These are phyloP conservation scores for Fusarium tanahbumbuense DNA, from an alignment of 2,329 filamentous ascomycete genomes.

Conservation along the genomic window DNA sequence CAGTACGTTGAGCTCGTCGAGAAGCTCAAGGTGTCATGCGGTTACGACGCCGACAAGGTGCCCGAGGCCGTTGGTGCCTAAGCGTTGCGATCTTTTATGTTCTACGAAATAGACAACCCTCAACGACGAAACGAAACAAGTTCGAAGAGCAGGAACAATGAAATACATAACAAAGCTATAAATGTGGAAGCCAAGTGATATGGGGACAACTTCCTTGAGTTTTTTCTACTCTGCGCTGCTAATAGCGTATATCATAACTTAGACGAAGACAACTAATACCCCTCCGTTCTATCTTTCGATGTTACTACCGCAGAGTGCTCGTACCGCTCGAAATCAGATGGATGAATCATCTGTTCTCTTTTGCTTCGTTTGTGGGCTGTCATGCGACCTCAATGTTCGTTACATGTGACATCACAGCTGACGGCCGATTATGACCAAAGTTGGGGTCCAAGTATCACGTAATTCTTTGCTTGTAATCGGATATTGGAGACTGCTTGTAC, in stretches of 20 bases:
- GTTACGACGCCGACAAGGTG: conserved; percentile 72
- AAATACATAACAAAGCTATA: conserved; percentile 19
- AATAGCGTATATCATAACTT: conserved; percentile 18
- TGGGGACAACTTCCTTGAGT: conserved; percentile 7
- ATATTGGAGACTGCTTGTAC: neutral
- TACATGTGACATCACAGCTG: conserved; percentile 20
- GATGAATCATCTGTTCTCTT: neutral
- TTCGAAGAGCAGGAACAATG: conserved; percentile 27
- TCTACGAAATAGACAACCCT: conserved; percentile 15
- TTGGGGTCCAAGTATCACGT: conserved; percentile 5
- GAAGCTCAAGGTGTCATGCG: conserved; percentile 75
- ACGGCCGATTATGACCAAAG: neutral
- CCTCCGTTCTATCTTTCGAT: conserved; percentile 23
- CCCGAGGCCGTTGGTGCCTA: conserved; percentile 65
- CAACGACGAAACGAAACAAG: conserved; percentile 22
- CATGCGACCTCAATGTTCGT: conserved; percentile 1
- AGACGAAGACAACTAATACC: conserved; percentile 39
- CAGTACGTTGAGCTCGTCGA: conserved; percentile 81
- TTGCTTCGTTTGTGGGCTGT: neutral
- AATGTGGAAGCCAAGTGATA: conserved; percentile 22
- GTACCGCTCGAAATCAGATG: neutral
- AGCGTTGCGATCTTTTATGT: neutral
- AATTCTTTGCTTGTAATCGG: neutral
- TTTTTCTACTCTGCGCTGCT: conserved; percentile 14
- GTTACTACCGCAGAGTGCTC: neutral